Base-by-base conservation (phyloP, 164 flowering plant genomes). In the Akebia trifoliata region DNA sequence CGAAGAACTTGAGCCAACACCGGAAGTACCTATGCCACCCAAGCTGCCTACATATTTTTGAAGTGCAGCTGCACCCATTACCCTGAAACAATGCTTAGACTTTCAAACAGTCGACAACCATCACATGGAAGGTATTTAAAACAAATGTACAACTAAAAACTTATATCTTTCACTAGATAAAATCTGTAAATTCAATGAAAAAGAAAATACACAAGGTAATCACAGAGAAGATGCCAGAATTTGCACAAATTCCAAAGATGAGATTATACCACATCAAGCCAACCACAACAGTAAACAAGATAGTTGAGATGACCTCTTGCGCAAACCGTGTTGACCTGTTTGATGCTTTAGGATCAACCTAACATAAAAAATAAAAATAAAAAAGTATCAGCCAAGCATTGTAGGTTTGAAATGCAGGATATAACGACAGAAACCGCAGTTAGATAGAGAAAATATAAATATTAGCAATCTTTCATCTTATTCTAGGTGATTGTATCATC, bases 1-100 rank as follows among this genome's bases (percentile, higher is more conserved):
- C 11, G 99, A 84, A 63, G 99, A 84, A 69, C 95, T 83, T 62
- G 99, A 90, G 32, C 96, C 97, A 73, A 93, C 96, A 68, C 99
- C 96, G 28, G 99, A 80, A 63, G 93, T 50, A 68, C 99, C 99
- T 34, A 90, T 84, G 21, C 97, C 97, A 67, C 97, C 96, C 66
- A 93, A 73, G 74, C 90, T 68, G 51, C 89, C 86, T 18, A 93
- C 77, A 73, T 90, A 93, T 73, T 85, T 93, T 61, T 90, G 95
- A 71, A 93, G 90, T 47, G 95, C 99, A 63, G 89, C 78, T 38
- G 93, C 87, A 77, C 96, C 95, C 89, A 90, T 76, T 4, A 87
- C 55, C 99, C 99, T 90, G 57, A 28, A 47, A 66, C n/a, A n/a
- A n/a, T n/a, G n/a, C n/a, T n/a, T n/a, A n/a, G n/a, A n/a, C n/a